Evolutionary conservation across 2,329 filamentous ascomycete species (phyloP).

Genomic region (Colletotrichum sp.): DNA sequence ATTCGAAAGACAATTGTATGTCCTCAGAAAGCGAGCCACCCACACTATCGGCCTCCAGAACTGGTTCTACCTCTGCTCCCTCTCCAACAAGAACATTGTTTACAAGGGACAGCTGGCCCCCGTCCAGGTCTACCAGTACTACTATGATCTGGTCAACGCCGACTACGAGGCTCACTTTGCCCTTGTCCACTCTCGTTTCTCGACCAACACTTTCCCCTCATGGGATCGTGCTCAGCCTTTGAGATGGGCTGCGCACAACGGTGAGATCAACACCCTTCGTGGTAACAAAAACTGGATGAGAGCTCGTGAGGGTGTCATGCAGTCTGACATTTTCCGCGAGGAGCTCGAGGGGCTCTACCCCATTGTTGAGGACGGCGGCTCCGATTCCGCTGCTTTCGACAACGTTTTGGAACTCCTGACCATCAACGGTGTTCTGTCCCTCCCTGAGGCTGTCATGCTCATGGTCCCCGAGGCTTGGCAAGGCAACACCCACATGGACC

Average conservation of each 20-base stretch:
- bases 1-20: slow-evolving; percentile 93
- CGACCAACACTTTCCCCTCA: slow-evolving; percentile 96
- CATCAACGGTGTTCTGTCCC: slow-evolving; percentile 93
- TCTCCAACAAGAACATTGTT: slow-evolving; percentile 98
- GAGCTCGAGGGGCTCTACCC: slow-evolving; percentile 91
- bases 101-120: slow-evolving; percentile 98
- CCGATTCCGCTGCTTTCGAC: slow-evolving; percentile 95
- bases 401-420: slow-evolving; percentile 93
- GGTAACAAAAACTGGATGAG: slow-evolving; percentile 99
- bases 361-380: slow-evolving; percentile 95
- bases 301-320: slow-evolving; percentile 92
- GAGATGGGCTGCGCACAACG: slow-evolving; percentile 97
- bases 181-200: slow-evolving; percentile 95
- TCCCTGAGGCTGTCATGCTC: slow-evolving; percentile 96
- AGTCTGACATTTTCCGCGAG: slow-evolving; percentile 89
- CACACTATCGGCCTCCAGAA: slow-evolving; percentile 95
- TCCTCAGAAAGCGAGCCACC: slow-evolving; percentile 92
- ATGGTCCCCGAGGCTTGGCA: slow-evolving; percentile 99
- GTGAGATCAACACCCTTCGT: slow-evolving; percentile 96
- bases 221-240: slow-evolving; percentile 98
- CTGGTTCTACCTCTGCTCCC: slow-evolving; percentile 98
- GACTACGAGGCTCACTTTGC: slow-evolving; percentile 98
- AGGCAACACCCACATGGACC: slow-evolving; percentile 89
- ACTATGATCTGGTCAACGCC: slow-evolving; percentile 94
- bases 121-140: slow-evolving; percentile 96